Evolutionary conservation across 768 basidiomycete genomes (phyloP).

Genomic region (Termitomyces eurrhizus): DNA sequence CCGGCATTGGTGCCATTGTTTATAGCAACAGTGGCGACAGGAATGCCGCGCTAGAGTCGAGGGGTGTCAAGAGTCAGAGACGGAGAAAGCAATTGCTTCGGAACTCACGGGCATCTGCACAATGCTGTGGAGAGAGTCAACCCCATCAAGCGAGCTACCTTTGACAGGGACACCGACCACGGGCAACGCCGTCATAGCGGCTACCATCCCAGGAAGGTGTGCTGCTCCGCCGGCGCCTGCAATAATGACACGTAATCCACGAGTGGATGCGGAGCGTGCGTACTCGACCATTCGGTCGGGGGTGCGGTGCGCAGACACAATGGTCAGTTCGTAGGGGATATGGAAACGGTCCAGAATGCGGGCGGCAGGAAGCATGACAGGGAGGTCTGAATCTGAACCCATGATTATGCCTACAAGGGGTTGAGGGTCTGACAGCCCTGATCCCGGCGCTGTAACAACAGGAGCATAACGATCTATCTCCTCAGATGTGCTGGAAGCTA

Average conservation of each 20-base stretch:
- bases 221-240: conserved; percentile 99
- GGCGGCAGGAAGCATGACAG: conserved; percentile 87
- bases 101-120: conserved; percentile 95
- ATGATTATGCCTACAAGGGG: conserved; percentile 94
- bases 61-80: conserved; percentile 1
- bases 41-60: conserved; percentile 76
- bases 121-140: conserved; percentile 95
- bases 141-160: conserved; percentile 88
- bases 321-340: conserved; percentile 89
- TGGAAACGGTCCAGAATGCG: conserved; percentile 77
- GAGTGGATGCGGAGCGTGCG: conserved; percentile 64
- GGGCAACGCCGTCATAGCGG: conserved; percentile 87
- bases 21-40: conserved; percentile 96
- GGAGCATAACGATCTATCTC: conserved; percentile 58
- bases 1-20: conserved; percentile 95
- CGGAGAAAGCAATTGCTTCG: not conserved
- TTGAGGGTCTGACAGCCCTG: conserved; percentile 54
- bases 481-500: conserved; percentile 44
- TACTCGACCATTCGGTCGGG: conserved; percentile 83
- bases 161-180: conserved; percentile 98
- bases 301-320: conserved; percentile 96
- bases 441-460: conserved; percentile 33
- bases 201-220: conserved; percentile 98
- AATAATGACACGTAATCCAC: conserved; percentile 74
- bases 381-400: conserved; percentile 98